Conservation (phyloP, 2,329 filamentous ascomycete genomes). For the Claviceps pazoutovae region DNA sequence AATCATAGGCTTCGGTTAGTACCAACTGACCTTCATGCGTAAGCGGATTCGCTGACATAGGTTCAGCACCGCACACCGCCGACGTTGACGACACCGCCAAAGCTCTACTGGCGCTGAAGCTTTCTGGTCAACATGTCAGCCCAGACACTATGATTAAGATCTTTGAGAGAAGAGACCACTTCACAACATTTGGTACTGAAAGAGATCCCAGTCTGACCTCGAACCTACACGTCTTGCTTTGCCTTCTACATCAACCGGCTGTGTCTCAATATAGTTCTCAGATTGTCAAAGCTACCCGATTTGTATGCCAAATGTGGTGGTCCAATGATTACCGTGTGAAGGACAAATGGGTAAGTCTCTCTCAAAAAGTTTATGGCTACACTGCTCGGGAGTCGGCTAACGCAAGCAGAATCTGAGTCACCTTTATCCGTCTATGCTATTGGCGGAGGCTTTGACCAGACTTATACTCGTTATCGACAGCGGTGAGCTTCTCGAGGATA, state of each 20-base stretch:
- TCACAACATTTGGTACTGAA: constrained; percentile 7
- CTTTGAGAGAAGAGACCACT: constrained; percentile 1
- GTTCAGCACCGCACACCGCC: not conserved
- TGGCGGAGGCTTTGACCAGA: constrained; percentile 4
- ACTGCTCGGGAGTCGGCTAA: not conserved
- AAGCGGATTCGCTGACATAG: not conserved
- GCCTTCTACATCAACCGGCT: constrained; percentile 3
- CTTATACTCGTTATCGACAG: constrained; percentile 1
- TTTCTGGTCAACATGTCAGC: constrained; percentile 1
- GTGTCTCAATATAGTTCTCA: constrained; percentile 3
- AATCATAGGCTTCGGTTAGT: constrained; percentile 7
- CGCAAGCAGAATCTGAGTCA: constrained; percentile 3
- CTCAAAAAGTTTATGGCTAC: not conserved
- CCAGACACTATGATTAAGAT: not conserved
- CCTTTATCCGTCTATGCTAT: constrained; percentile 8
- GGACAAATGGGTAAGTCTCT: constrained; percentile 9
- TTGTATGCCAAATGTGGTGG: constrained; percentile 7
- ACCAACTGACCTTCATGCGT: too few relatives aligned
- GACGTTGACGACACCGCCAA: constrained; percentile 11
- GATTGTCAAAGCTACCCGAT: constrained; percentile 6
- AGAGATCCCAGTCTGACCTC: constrained; percentile 5
- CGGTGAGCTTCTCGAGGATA: not conserved
- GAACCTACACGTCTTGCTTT: constrained; percentile 8
- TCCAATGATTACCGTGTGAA: constrained; percentile 3
- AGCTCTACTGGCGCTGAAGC: constrained; percentile 3